A percentile compares a stretch with the other conserved stretches of the same genome.
phyloP scores from a whole-genome alignment of 2,329 filamentous ascomycete species.

The Teratosphaeria destructans region DNA sequence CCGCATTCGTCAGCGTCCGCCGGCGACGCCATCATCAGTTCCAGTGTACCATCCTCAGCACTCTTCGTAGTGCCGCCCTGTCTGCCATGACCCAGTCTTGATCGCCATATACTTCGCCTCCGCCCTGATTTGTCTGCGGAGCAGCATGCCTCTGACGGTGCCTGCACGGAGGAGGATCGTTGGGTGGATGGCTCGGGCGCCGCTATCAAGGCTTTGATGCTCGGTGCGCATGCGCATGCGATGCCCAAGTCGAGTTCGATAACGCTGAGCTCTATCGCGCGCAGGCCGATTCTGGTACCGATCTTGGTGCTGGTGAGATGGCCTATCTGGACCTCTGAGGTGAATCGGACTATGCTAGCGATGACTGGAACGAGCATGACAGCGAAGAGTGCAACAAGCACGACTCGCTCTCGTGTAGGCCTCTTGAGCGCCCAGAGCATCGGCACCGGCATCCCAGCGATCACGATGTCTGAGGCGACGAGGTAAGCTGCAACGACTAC shows the following conservation, averaged over 20 bases:
- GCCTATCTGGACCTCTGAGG: background rate
- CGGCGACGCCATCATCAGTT: background rate
- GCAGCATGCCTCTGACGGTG: background rate
- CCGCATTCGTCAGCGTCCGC: background rate
- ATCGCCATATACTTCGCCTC: background rate
- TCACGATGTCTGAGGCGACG: background rate
- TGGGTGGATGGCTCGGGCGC: background rate
- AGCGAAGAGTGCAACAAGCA: background rate
- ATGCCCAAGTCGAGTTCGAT: background rate
- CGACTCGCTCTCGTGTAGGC: background rate
- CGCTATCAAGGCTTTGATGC: background rate
- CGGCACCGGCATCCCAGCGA: background rate
- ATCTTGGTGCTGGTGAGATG: background rate
- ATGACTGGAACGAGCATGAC: background rate
- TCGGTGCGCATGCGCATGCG: background rate
- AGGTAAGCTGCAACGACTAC: background rate
- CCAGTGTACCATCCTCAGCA: background rate
- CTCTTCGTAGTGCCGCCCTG: background rate
- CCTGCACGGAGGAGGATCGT: background rate
- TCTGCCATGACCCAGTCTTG: background rate
- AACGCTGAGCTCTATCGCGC: background rate
- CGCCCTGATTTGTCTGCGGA: background rate
- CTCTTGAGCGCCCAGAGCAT: background rate
- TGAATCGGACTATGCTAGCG: background rate
- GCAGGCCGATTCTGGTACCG: background rate